Evolutionary conservation across 495 filamentous ascomycete genomes (phyloP), one percentile per base, ranked within the genome.

Genomic region (Trichoderma parareesei): DNA sequence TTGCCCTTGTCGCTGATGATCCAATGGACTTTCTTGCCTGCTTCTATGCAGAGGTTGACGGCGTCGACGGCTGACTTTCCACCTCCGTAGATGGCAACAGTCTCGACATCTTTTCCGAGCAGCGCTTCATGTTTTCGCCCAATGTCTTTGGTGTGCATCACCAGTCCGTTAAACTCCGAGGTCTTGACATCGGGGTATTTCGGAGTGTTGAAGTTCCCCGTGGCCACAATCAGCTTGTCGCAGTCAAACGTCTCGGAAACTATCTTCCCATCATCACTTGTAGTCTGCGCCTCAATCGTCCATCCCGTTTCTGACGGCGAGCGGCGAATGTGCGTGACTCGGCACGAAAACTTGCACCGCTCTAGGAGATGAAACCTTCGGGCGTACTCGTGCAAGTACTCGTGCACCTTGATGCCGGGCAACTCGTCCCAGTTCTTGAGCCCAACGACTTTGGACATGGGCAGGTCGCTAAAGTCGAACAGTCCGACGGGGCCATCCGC

Each of bases 1-100:
- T 69, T 62, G 1, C 77, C 78, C 14, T 71, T 73, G 3, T 66
- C 67, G 4, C 80, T 76, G 61, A 77, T 78, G 38, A 79, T 68
- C 80, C 78, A 81, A 41, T 75, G 71, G 3, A 82, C 80, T 42
- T 75, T 70, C 66, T 81, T 81, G 3, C 80, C 80, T 5, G 69
- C 67, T 33, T 73, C 69, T 0, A 74, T 67, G 16, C 76, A 73
- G 61, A 79, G 67, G 59, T 76, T 78, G 14, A 75, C 76, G 6
- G 78, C 74, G 63, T 83, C 81, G 59, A 74, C 78, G 1, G 79
- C 75, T 7, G 77, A 79, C 67, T 83, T 83, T 5, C 73, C 75
- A 9, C 73, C 80, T 2, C 80, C 80, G 9, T 49, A 49, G 5
- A 49, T 49, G 18, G 46, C 46, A 18, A 49, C n/a, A 18, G 16